These are phyloP conservation scores for Vinca major DNA, from an alignment of 305 asterid species.

Conservation along the genomic window DNA sequence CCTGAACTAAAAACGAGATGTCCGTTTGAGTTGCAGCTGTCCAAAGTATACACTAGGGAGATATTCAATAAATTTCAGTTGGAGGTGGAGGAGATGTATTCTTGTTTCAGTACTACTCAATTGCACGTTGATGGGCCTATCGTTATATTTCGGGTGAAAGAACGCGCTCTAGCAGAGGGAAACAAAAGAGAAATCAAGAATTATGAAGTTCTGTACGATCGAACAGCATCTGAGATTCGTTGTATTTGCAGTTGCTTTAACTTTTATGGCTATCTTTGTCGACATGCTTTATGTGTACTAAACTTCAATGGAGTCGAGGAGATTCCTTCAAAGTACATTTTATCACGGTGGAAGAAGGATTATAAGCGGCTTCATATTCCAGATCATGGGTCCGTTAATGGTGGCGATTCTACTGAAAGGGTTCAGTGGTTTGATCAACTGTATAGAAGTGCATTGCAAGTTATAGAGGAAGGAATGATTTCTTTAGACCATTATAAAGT, in stretches of 20 bases:
- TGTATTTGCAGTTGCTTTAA: conserved; percentile 79
- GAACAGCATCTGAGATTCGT: conserved; percentile 49
- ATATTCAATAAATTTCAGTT: conserved; percentile 56
- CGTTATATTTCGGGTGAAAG: conserved; percentile 57
- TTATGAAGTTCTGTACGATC: conserved; percentile 58
- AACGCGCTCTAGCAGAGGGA: conserved; percentile 50
- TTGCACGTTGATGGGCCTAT: conserved; percentile 50
- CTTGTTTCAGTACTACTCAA: conserved; percentile 69
- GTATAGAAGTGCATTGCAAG: conserved; percentile 59
- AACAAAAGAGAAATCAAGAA: conserved; percentile 57
- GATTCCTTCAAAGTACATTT: conserved; percentile 56
- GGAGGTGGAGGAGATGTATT: conserved; percentile 82
- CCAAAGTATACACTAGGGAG: conserved; percentile 47
- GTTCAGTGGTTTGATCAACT: conserved; percentile 42
- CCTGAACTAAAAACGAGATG: conserved; percentile 63
- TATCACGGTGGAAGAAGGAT: conserved; percentile 66
- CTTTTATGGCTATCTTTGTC: conserved; percentile 67
- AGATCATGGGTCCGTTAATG: conserved; percentile 20
- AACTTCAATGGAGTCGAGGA: conserved; percentile 72
- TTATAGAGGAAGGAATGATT: conserved; percentile 68
- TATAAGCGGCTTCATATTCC: conserved; percentile 39
- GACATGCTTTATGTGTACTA: conserved; percentile 64
- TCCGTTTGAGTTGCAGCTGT: conserved; percentile 59
- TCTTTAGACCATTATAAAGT: conserved; percentile 62
- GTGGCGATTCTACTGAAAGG: conserved; percentile 28